These are phyloP conservation scores for Parietichytrium sp. DNA, from an alignment of 108 stramenopile species.

Conservation along the genomic window DNA sequence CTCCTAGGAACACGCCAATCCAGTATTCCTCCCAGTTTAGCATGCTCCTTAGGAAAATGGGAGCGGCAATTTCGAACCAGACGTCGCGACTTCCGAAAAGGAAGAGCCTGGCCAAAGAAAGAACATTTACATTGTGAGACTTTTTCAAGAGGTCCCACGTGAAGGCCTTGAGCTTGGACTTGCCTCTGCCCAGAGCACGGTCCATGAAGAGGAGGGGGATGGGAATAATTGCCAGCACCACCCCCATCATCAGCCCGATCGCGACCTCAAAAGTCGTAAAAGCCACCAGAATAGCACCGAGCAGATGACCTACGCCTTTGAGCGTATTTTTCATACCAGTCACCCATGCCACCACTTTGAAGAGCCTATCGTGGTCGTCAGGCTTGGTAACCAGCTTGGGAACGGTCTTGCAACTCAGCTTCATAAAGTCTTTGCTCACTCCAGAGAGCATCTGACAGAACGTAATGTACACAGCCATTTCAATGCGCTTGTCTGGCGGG, in stretches of 20 bases:
- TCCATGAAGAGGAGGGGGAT: constrained; percentile 78
- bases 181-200: constrained; percentile 74
- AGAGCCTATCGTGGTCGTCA: constrained; percentile 76
- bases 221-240: constrained; percentile 77
- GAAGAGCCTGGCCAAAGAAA: constrained; percentile 80
- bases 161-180: constrained; percentile 70
- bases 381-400: constrained; percentile 89
- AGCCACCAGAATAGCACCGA: constrained; percentile 73
- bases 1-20: constrained; percentile 84
- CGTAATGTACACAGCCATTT: constrained; percentile 72
- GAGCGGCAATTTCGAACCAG: constrained; percentile 87
- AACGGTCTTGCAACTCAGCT: constrained; percentile 87
- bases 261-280: constrained; percentile 71
- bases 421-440: constrained; percentile 87
- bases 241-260: constrained; percentile 76
- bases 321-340: constrained; percentile 92
- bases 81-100: constrained; percentile 87
- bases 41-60: constrained; percentile 38
- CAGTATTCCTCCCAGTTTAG: constrained; percentile 60
- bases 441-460: constrained; percentile 88
- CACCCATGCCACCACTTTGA: constrained; percentile 77
- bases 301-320: constrained; percentile 86
- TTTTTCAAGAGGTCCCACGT: constrained; percentile 74
- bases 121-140: constrained; percentile 75
- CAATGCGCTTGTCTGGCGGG: constrained; percentile 10